Evolutionary conservation across 257 asterid species (phyloP).

Genomic region (Nicotiana obtusifolia): DNA sequence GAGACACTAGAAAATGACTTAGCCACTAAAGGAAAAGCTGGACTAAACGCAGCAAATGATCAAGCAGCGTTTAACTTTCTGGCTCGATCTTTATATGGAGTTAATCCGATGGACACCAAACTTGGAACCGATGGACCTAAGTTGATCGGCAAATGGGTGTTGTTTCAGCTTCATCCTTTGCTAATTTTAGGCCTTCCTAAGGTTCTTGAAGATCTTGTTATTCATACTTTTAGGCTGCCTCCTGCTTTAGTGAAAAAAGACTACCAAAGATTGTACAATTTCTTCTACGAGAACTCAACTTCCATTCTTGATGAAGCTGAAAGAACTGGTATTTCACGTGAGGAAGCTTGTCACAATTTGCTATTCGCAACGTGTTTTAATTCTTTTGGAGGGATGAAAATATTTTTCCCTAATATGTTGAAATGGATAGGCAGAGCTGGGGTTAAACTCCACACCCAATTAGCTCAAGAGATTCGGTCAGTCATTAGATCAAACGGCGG

Average conservation of each 20-base stretch:
- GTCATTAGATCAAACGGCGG: slow-evolving; percentile 44
- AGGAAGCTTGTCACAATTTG: slow-evolving; percentile 78
- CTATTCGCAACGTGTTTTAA: slow-evolving; percentile 77
- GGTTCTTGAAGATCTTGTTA: slow-evolving; percentile 43
- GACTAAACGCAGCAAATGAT: slow-evolving; percentile 44
- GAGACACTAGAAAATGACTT: slow-evolving; percentile 43
- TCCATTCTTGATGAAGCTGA: slow-evolving; percentile 63
- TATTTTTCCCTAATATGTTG: slow-evolving; percentile 65
- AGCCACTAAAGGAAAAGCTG: slow-evolving; percentile 44
- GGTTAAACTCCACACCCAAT: slow-evolving; percentile 38
- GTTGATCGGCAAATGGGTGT: slow-evolving; percentile 54
- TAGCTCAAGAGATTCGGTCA: slow-evolving; percentile 65
- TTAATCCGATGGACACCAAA: slow-evolving; percentile 41
- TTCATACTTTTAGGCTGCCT: slow-evolving; percentile 59
- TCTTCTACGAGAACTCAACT: slow-evolving; percentile 46
- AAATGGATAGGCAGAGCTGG: slow-evolving; percentile 81
- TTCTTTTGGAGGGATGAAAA: slow-evolving; percentile 75
- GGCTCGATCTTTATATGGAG: slow-evolving; percentile 49
- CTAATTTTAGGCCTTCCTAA: slow-evolving; percentile 51
- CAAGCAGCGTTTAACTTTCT: slow-evolving; percentile 74
- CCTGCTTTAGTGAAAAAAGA: slow-evolving; percentile 53
- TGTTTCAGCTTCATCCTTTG: slow-evolving; percentile 66
- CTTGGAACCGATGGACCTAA: slow-evolving; percentile 70
- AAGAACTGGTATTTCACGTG: slow-evolving; percentile 43
- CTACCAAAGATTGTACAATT: slow-evolving; percentile 52